Base-by-base conservation (phyloP, 768 basidiomycete species). In the Boletus tylopilopsis region DNA sequence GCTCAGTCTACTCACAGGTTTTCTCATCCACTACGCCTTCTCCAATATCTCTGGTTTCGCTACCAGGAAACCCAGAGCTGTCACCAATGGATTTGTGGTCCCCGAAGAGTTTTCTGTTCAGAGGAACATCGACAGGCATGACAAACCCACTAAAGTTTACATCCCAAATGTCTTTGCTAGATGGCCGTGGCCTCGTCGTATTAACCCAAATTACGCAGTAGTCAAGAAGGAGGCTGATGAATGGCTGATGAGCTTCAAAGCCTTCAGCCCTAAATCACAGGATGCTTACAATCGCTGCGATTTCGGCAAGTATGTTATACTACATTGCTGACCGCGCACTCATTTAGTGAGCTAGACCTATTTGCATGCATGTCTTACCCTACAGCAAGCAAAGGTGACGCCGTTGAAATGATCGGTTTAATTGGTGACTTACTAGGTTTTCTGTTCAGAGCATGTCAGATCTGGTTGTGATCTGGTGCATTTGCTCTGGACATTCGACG, bases 121-220 rank as follows among this genome's bases (percentile, higher is more conserved):
- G 33, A 4, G n/a, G 8, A 34, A 13, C n/a, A 16, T 34, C 33
- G 13, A 34, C 13, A 34, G n/a, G n/a, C 13, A 2, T 18, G 33
- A 6, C 11, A 34, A 4, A 34, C 33, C 33, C n/a, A 16, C 33
- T 13, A 34, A 18, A 42, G 15, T 57, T 13, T 57, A 53, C 16
- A 19, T 57, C 5, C 56, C 56, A 2, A 46, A 49, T 11, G 15
- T 53, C 15, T 43, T 58, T 10, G 36, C 32, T 3, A 49, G 47
- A 33, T 57, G 56, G 56, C 55, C 50, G 2, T 57, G 56, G 55
- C 42, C 55, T 18, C 55, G 56, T 19, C 47, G 32, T 7, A 47
- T 58, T 1, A 54, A 50, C 23, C 42, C 45, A 6, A 5, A 54
- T 27, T 50, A 50, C 6, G 35, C 30, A 2, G 25, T 9, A 19